These are phyloP conservation scores for Camellia sinensis DNA, from an alignment of 148 eudicot species.

Conservation along the genomic window DNA sequence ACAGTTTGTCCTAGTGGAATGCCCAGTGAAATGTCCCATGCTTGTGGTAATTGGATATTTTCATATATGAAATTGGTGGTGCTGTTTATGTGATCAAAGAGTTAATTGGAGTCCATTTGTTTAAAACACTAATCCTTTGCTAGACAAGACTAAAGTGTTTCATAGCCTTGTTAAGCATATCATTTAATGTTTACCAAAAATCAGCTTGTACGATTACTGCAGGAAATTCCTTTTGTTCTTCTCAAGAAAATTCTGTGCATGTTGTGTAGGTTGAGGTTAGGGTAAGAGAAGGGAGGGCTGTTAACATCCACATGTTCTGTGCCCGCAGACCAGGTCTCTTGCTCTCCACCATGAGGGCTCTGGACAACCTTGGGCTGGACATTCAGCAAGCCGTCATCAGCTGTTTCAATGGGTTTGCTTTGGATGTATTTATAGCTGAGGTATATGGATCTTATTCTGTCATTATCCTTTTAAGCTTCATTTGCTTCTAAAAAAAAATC, in stretches of 20 bases:
- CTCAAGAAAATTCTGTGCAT: not conserved
- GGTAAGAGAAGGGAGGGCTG: slow-evolving; percentile 75
- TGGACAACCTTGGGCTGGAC: slow-evolving; percentile 77
- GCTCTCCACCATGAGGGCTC: slow-evolving; percentile 71
- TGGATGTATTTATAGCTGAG: slow-evolving; percentile 94
- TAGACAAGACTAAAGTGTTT: not conserved
- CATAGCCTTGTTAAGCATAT: not conserved
- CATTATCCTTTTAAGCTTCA: not conserved
- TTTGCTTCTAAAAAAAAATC: not conserved
- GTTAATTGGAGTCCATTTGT: not conserved
- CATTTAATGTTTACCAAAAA: not conserved
- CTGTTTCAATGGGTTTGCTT: slow-evolving; percentile 90
- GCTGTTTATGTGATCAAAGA: slow-evolving; percentile 2
- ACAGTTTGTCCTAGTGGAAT: not conserved
- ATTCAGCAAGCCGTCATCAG: slow-evolving; percentile 94
- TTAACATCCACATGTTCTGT: slow-evolving; percentile 94
- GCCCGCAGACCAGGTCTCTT: slow-evolving; percentile 72
- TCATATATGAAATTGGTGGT: not conserved
- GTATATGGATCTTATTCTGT: slow-evolving; percentile 24
- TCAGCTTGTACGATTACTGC: not conserved
- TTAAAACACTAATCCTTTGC: not conserved
- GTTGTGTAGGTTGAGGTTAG: slow-evolving; percentile 78
- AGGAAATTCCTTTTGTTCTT: not conserved
- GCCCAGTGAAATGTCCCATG: not conserved
- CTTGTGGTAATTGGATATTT: not conserved